Evolutionary conservation across 768 basidiomycete species (phyloP), one percentile per base, ranked within the genome.

Genomic region (Tulasnella sp.): DNA sequence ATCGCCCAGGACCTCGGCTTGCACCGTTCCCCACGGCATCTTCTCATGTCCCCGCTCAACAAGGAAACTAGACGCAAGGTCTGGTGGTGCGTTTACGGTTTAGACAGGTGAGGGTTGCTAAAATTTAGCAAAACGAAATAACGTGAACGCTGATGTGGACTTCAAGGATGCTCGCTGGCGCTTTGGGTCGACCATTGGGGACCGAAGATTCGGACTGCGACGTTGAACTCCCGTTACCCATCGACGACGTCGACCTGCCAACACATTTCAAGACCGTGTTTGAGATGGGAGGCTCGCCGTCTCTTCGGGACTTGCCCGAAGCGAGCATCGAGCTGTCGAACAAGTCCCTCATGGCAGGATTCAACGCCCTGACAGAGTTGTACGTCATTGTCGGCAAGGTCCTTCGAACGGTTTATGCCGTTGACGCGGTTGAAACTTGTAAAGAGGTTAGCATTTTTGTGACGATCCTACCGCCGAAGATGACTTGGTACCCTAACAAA

Each of bases 1-100:
- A 90, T 90, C 77, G 94, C 92, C 3, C 95, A 96, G 82, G 95
- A 97, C 84, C 86, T 96, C 54, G 95, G 95, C 67, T 87, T 97
- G 79, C 95, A 96, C 84, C 91, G 95, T 76, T 94, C 94, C 2
- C 91, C 93, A 4, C 89, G 91, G 71, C 88, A 93, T 67, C 86
- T 96, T 67, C 31, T 72, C 22, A 85, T 95, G 42, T 84, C 89
- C 25, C 85, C 90, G 45, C 88, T 93, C 52, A 93, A 96, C 82
- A 96, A 94, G 83, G 93, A 96, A 83, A 93, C 93, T 0, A 89
- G 94, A 38, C 86, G 91, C 78, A 94, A 96, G 84, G 91, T 96
- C 71, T 96, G 95, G 95, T 96, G 95, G 93, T 90, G 92, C 58
- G 93, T 96, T 36, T 97, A 97, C 80, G 90, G 90, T 34, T 85